Evolutionary conservation across 371 early-diverging fungal genomes (phyloP).

Genomic region (Mortierella polycephala): DNA sequence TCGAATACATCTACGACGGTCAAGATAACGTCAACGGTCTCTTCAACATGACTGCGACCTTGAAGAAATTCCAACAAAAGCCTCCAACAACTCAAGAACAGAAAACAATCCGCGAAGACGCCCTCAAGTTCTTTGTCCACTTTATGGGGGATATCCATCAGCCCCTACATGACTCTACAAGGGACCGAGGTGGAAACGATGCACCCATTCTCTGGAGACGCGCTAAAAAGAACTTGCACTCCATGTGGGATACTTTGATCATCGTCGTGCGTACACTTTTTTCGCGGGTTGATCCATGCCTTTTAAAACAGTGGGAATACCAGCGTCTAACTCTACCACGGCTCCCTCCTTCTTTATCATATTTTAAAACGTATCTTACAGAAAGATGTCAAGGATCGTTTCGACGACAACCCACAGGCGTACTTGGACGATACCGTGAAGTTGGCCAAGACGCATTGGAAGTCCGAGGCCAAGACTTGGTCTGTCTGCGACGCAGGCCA

Average conservation of each 20-base stretch:
- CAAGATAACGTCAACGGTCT: slow-evolving; percentile 47
- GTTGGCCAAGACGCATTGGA: slow-evolving; percentile 36
- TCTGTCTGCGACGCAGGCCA: slow-evolving; percentile 28
- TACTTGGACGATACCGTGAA: slow-evolving; percentile 44
- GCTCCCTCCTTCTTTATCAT: not conserved
- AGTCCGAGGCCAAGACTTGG: slow-evolving; percentile 30
- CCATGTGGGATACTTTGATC: slow-evolving; percentile 59
- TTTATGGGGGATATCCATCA: slow-evolving; percentile 70
- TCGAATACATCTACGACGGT: slow-evolving; percentile 31
- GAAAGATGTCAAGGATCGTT: slow-evolving; percentile 45
- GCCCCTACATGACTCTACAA: slow-evolving; percentile 65
- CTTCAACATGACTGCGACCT: slow-evolving; percentile 40
- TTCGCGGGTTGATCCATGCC: not conserved
- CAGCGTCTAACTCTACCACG: not conserved
- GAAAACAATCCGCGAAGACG: slow-evolving; percentile 38
- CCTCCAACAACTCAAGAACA: slow-evolving; percentile 19
- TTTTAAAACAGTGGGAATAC: not conserved
- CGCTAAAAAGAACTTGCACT: slow-evolving; percentile 54
- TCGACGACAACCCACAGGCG: slow-evolving; percentile 24
- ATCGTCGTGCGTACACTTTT: slow-evolving; percentile 27
- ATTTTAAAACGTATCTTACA: slow-evolving; percentile 5
- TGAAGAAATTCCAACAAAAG: slow-evolving; percentile 22
- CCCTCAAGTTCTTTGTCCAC: slow-evolving; percentile 62
- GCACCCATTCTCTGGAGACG: slow-evolving; percentile 45
- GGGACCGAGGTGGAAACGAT: slow-evolving; percentile 55